A percentile compares a stretch with the other conserved stretches of the same genome.
Evolutionary conservation across 2,329 filamentous ascomycete genomes (phyloP).

Genomic region (Lachnellula cervina): DNA sequence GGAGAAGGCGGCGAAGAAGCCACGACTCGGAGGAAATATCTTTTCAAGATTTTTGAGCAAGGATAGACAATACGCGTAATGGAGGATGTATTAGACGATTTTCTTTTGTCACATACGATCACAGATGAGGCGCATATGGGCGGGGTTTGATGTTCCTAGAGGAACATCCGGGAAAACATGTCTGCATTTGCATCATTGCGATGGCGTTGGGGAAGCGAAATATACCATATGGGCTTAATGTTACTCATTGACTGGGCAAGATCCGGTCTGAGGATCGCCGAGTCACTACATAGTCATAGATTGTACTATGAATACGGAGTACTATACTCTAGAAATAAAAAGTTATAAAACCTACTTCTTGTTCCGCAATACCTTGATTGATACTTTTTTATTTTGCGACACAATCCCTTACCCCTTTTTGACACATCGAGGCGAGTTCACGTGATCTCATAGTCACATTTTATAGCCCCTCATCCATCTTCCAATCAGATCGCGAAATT

Average conservation of each 20-base stretch:
- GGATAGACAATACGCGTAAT: constrained; percentile 2
- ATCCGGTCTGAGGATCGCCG: not conserved
- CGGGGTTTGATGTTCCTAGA: constrained; percentile 1
- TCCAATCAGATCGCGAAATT: too few relatives aligned
- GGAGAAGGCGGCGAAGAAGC: constrained; percentile 25
- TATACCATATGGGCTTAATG: constrained; percentile 3
- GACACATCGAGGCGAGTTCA: too few relatives aligned
- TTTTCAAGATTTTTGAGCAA: constrained; percentile 24
- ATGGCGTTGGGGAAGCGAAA: constrained; percentile 8
- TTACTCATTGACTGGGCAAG: constrained; percentile 1
- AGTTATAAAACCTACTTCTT: not conserved
- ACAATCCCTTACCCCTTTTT: too few relatives aligned
- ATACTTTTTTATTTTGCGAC: too few relatives aligned
- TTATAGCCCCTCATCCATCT: too few relatives aligned
- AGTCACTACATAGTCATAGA: not conserved
- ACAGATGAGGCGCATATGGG: not conserved
- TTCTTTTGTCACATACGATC: constrained; percentile 1
- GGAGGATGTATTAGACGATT: not conserved
- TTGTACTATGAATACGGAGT: not conserved
- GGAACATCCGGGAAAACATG: not conserved
- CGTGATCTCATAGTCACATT: too few relatives aligned
- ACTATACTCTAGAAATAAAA: not conserved
- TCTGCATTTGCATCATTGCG: not conserved
- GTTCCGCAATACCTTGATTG: not conserved
- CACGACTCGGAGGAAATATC: constrained; percentile 20